Conservation (phyloP, 73 alveolate genomes). For the Breviolum minutum region DNA sequence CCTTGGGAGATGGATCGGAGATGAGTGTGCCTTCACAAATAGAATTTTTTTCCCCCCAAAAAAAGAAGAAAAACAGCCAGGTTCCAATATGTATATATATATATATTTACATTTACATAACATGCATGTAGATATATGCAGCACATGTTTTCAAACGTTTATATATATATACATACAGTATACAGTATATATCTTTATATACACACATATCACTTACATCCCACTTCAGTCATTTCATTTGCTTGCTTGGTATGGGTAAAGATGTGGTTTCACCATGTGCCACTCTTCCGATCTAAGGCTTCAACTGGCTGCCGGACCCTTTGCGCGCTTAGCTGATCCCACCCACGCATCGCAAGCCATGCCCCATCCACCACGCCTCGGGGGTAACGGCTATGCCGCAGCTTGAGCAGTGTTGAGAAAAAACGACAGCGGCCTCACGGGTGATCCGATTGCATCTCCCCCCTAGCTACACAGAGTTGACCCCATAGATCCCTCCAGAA, state of each 20-base stretch:
- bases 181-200: neutral
- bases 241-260: too few relatives aligned
- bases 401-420: neutral
- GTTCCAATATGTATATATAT: neutral
- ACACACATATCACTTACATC: too few relatives aligned
- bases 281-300: neutral
- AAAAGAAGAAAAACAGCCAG: too few relatives aligned
- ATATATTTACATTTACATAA: neutral
- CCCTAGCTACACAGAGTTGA: neutral
- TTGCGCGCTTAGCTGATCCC: slow-evolving; percentile 34
- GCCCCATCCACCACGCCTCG: slow-evolving; percentile 35
- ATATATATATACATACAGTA: neutral
- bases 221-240: too few relatives aligned
- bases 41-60: too few relatives aligned
- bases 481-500: too few relatives aligned
- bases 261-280: too few relatives aligned
- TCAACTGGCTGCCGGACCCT: neutral
- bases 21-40: too few relatives aligned
- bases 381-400: neutral
- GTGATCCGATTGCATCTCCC: neutral
- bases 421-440: neutral
- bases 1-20: too few relatives aligned
- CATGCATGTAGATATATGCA: too few relatives aligned
- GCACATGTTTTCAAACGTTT: neutral
- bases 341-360: slow-evolving; percentile 9